Evolutionary conservation across 192 early-diverging fungal species (phyloP).

Genomic region (Pilobolus umbonatus): DNA sequence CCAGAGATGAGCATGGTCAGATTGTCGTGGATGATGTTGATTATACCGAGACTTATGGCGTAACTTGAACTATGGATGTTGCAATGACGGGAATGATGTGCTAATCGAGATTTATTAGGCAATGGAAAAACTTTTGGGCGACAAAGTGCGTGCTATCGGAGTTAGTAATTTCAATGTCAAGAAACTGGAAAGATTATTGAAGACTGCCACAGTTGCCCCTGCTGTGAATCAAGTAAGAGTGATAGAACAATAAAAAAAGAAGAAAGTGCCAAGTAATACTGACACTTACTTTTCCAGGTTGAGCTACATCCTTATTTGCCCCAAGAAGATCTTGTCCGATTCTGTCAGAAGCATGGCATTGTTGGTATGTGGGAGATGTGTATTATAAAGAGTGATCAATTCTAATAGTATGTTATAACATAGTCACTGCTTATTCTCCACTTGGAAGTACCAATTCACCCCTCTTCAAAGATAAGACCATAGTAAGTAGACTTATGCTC

Average conservation of each 20-base stretch:
- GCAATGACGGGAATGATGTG: neutral
- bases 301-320: slow-evolving; percentile 61
- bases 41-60: slow-evolving; percentile 46
- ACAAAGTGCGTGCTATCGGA: slow-evolving; percentile 55
- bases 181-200: slow-evolving; percentile 22
- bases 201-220: slow-evolving; percentile 18
- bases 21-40: slow-evolving; percentile 32
- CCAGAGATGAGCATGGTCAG: slow-evolving; percentile 19
- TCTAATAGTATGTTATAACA: no score
- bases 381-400: no score
- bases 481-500: slow-evolving; percentile 21
- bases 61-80: slow-evolving; percentile 4
- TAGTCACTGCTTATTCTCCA: slow-evolving; percentile 78
- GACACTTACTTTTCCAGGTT: slow-evolving; percentile 39
- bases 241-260: neutral
- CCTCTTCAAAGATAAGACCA: slow-evolving; percentile 15
- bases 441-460: slow-evolving; percentile 48
- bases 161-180: slow-evolving; percentile 54
- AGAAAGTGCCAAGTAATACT: neutral
- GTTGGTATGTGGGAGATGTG: slow-evolving; percentile 23
- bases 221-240: slow-evolving; percentile 53
- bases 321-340: slow-evolving; percentile 52
- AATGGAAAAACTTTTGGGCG: slow-evolving; percentile 28
- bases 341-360: slow-evolving; percentile 21
- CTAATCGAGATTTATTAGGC: slow-evolving; percentile 25